Conservation (phyloP, 805 yeast genomes). For the Kodamaea fukazawae region DNA sequence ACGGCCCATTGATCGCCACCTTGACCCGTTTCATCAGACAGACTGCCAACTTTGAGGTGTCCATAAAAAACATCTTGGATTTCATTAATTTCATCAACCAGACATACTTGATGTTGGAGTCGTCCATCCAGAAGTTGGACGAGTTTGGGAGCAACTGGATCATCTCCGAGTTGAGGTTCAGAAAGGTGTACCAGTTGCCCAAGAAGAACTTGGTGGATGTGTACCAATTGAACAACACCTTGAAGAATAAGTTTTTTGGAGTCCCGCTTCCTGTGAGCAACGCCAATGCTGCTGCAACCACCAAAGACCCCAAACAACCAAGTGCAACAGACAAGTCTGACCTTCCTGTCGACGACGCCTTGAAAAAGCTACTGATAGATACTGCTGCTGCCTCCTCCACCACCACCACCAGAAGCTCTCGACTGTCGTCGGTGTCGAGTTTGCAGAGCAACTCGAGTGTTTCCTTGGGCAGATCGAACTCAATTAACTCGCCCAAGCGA, state of each 20-base stretch:
- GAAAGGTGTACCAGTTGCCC: conserved; percentile 35
- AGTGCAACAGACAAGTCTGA: conserved; percentile 4
- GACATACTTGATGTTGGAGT: conserved; percentile 30
- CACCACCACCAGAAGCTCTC: conserved; percentile 16
- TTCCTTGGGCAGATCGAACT: conserved; percentile 17
- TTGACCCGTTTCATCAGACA: conserved; percentile 46
- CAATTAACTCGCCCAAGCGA: conserved; percentile 19
- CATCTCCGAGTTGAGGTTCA: conserved; percentile 38
- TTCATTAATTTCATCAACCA: conserved; percentile 43
- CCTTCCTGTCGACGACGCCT: conserved; percentile 8
- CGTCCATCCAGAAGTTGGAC: conserved; percentile 29
- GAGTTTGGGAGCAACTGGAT: conserved; percentile 45
- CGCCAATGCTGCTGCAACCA: neutral
- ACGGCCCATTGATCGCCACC: conserved; percentile 47
- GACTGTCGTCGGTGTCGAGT: conserved; percentile 31
- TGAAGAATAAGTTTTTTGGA: conserved; percentile 5
- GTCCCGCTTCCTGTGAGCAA: conserved; percentile 4
- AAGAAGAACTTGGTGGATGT: conserved; percentile 19
- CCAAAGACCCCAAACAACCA: neutral
- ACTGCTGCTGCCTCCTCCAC: conserved; percentile 7
- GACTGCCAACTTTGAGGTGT: conserved; percentile 33
- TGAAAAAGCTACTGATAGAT: conserved; percentile 12
- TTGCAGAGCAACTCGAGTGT: conserved; percentile 15
- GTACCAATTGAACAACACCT: conserved; percentile 11
- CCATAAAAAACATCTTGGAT: conserved; percentile 36